A percentile compares a stretch with the other conserved stretches of the same genome.
These are phyloP conservation scores for Naematelia encephala DNA, from an alignment of 768 basidiomycete species.

Conservation along the genomic window DNA sequence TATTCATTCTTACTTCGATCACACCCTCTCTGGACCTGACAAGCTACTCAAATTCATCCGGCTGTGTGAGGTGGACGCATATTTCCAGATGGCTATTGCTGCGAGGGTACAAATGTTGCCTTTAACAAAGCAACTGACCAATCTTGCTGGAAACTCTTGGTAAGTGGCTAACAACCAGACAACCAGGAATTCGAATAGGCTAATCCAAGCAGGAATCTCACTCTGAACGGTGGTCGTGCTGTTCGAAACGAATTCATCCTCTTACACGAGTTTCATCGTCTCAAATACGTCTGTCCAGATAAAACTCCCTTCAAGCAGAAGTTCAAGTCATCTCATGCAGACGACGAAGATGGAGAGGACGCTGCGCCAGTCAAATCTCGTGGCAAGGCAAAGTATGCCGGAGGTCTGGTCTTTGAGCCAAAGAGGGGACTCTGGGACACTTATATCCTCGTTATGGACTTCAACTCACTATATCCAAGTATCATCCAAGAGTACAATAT, in stretches of 20 bases:
- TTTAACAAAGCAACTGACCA: constrained; percentile 87
- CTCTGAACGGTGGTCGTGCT: constrained; percentile 92
- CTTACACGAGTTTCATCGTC: constrained; percentile 91
- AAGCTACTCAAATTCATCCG: constrained; percentile 79
- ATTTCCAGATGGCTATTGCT: constrained; percentile 95
- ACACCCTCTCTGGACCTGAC: constrained; percentile 69
- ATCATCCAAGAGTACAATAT: constrained; percentile 99
- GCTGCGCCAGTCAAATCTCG: constrained; percentile 58
- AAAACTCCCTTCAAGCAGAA: constrained; percentile 81
- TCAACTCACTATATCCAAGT: constrained; percentile 97
- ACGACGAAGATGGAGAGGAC: constrained; percentile 54
- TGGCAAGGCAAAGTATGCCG: constrained; percentile 88
- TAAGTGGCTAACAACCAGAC: constrained; percentile 51
- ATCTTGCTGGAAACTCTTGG: constrained; percentile 96
- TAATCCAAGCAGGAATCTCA: constrained; percentile 73
- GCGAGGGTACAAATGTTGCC: constrained; percentile 90
- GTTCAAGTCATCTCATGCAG: constrained; percentile 49
- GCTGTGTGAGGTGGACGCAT: constrained; percentile 93
- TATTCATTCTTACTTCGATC: constrained; percentile 84
- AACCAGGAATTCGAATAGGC: neutral
- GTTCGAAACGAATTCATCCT: constrained; percentile 99
- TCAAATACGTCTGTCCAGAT: constrained; percentile 96
- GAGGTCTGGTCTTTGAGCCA: constrained; percentile 95
- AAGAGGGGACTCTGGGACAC: constrained; percentile 95
- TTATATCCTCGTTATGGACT: constrained; percentile 98